Conservation (phyloP, 495 filamentous ascomycete species). For the Aspergillus sclerotiicarbonarius region DNA sequence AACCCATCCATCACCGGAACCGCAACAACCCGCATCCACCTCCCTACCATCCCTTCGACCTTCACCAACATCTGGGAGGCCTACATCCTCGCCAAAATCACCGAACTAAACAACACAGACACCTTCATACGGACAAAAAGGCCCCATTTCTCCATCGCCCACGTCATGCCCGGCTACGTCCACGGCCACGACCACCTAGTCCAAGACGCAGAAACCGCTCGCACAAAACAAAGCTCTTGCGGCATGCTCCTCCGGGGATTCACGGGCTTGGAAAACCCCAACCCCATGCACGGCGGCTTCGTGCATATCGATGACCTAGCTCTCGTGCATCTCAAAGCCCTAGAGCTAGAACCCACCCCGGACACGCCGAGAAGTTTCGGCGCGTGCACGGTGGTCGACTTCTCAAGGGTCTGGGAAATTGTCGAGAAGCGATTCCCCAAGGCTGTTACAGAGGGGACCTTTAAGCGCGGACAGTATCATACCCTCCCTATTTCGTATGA, state of each 20-base stretch:
- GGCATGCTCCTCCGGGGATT: conserved; percentile 10
- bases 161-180: conserved; percentile 42
- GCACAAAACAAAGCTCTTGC: conserved; percentile 1
- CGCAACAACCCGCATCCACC: conserved; percentile 24
- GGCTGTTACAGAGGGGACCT: conserved; percentile 2
- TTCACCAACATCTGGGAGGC: conserved; percentile 7
- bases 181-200: conserved; percentile 10
- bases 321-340: conserved; percentile 6
- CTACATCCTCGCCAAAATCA: conserved; percentile 21
- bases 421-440: conserved; percentile 9
- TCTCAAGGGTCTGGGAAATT: background rate
- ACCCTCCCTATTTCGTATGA: conserved; percentile 38
- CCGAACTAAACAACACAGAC: conserved; percentile 51
- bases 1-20: conserved; percentile 51
- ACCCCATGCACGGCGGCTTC: conserved; percentile 12
- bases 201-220: background rate
- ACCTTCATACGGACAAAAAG: conserved; percentile 58
- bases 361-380: conserved; percentile 6
- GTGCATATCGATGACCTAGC: conserved; percentile 18
- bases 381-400: background rate
- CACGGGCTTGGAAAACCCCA: conserved; percentile 5
- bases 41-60: background rate
- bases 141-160: conserved; percentile 62
- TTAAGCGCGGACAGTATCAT: conserved; percentile 23
- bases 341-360: conserved; percentile 2